A percentile compares a stretch with the other conserved stretches of the same genome.
Evolutionary conservation across 176 grass and related monocot species (phyloP).

Genomic region (Musa troglodytarum): DNA sequence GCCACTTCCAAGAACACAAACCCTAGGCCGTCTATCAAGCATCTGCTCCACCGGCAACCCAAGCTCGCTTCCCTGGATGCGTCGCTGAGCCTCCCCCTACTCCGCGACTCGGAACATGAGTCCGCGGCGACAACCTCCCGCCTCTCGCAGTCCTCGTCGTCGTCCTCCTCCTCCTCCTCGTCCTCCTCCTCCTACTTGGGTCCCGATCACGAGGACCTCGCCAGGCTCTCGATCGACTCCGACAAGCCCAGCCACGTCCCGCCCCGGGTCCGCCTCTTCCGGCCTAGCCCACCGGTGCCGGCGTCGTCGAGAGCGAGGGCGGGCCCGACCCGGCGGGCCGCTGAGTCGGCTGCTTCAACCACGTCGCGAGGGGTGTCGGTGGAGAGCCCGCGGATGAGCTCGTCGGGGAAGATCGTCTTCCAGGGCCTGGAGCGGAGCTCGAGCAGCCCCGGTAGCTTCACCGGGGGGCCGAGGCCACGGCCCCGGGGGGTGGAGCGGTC

Average conservation of each 20-base stretch:
- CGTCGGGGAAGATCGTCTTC: constrained; percentile 92
- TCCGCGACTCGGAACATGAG: constrained; percentile 31
- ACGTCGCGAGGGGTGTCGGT: constrained; percentile 31
- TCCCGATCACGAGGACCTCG: constrained; percentile 8
- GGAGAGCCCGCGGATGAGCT: constrained; percentile 83
- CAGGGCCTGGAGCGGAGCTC: constrained; percentile 63
- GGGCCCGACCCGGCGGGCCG: constrained; percentile 10
- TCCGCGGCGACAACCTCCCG: constrained; percentile 1
- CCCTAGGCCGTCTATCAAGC: constrained; percentile 43
- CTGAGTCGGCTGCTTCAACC: background rate
- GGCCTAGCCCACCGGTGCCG: constrained; percentile 9
- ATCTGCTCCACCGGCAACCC: constrained; percentile 42
- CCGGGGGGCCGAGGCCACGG: constrained; percentile 41
- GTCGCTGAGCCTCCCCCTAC: constrained; percentile 56
- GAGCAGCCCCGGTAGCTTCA: constrained; percentile 80
- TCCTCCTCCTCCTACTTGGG: constrained; percentile 20
- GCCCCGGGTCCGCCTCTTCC: constrained; percentile 40
- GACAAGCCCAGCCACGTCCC: constrained; percentile 25
- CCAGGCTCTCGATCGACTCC: constrained; percentile 17
- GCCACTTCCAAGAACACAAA: constrained; percentile 15
- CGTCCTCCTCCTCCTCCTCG: constrained; percentile 17
- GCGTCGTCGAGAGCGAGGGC: background rate
- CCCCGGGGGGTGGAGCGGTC: constrained; percentile 58
- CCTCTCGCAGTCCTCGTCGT: constrained; percentile 14
- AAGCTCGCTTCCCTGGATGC: constrained; percentile 39